Evolutionary conservation across 2,329 filamentous ascomycete genomes (phyloP).

Genomic region (Phialophora expanda): DNA sequence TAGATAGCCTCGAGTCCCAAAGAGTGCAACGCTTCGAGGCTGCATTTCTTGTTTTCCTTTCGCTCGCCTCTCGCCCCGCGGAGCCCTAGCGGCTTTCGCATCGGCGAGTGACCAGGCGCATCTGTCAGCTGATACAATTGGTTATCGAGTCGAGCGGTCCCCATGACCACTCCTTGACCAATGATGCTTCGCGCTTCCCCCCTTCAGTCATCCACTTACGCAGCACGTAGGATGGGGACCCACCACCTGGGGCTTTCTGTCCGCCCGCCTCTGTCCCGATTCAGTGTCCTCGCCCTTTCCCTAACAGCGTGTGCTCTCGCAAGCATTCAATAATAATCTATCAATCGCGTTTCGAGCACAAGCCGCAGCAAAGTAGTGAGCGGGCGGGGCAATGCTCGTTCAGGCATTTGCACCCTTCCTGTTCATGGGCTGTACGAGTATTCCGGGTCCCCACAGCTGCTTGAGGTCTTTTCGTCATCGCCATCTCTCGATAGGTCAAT

Average conservation of each 20-base stretch:
- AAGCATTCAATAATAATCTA: background rate
- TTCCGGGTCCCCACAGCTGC: background rate
- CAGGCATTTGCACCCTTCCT: background rate
- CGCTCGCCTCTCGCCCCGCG: slow-evolving; percentile 1
- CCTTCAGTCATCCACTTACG: slow-evolving; percentile 15
- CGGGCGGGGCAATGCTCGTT: background rate
- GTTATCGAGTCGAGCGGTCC: slow-evolving; percentile 13
- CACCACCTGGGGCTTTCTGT: background rate
- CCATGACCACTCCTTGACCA: slow-evolving; percentile 23
- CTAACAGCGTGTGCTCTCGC: background rate
- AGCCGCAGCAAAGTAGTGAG: background rate
- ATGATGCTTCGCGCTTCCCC: slow-evolving; percentile 1
- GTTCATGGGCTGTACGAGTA: background rate
- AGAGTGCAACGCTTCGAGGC: slow-evolving; percentile 12
- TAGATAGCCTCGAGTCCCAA: slow-evolving; percentile 17
- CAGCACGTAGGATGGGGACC: background rate
- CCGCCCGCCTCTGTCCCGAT: background rate
- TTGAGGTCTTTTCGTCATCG: background rate
- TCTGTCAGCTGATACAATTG: slow-evolving; percentile 33
- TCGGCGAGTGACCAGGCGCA: slow-evolving; percentile 20
- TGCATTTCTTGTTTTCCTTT: slow-evolving; percentile 15
- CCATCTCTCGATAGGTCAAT: background rate
- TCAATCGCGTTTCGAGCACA: background rate
- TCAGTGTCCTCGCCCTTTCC: background rate
- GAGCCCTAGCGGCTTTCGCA: background rate